Percentiles rank a stretch among this genome's conserved stretches.
phyloP scores from a whole-genome alignment of 2,329 filamentous ascomycete genomes.

The Pseudogymnoascus sp. region DNA sequence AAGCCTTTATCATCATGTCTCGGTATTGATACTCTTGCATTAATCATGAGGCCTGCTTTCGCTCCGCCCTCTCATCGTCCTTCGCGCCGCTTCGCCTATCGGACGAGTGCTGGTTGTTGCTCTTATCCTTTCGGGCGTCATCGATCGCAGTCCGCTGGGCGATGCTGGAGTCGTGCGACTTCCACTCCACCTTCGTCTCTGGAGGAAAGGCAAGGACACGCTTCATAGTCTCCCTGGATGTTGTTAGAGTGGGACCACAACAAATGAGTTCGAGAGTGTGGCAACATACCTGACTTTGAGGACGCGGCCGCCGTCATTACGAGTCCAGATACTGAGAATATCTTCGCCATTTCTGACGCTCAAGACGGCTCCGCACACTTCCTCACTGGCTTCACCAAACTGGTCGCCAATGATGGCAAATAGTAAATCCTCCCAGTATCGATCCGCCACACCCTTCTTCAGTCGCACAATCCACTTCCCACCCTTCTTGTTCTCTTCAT shows the following conservation, averaged over 20 bases:
- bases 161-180: conserved; percentile 93
- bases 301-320: conserved; percentile 85
- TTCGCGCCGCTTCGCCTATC: conserved; percentile 22
- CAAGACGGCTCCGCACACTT: conserved; percentile 90
- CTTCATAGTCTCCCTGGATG: conserved; percentile 75
- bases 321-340: conserved; percentile 95
- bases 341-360: conserved; percentile 95
- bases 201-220: conserved; percentile 76
- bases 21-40: conserved; percentile 8
- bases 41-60: conserved; percentile 11
- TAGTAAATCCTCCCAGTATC: conserved; percentile 93
- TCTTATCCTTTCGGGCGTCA: conserved; percentile 83
- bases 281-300: conserved; percentile 85
- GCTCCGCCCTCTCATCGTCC: conserved; percentile 14
- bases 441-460: conserved; percentile 94
- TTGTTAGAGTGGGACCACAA: conserved; percentile 2
- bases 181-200: conserved; percentile 90
- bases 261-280: not conserved
- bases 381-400: conserved; percentile 84
- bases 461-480: conserved; percentile 96
- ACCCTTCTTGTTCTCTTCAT: conserved; percentile 90
- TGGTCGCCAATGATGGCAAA: conserved; percentile 89
- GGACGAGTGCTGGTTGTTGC: conserved; percentile 35
- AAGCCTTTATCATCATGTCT: conserved; percentile 8
- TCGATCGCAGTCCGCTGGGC: conserved; percentile 85